These are phyloP conservation scores for Phyllosticta citriasiana DNA, from an alignment of 2,329 filamentous ascomycete genomes.

Conservation along the genomic window DNA sequence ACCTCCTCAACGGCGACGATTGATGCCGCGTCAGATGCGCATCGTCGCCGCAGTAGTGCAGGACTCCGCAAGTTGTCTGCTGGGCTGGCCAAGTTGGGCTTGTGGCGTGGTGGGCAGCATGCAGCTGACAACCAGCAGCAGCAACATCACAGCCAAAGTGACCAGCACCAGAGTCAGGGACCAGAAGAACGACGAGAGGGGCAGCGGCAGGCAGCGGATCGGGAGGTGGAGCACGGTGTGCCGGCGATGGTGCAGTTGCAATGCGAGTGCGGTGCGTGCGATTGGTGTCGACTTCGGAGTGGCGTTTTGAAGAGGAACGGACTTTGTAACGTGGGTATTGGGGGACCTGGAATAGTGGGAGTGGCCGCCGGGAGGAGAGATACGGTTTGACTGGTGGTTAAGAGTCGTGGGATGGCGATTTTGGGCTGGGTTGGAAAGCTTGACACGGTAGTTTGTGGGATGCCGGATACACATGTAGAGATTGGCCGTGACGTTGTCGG, in stretches of 20 bases:
- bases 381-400: not conserved
- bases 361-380: not conserved
- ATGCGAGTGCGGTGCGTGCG: slow-evolving; percentile 4
- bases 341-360: not conserved
- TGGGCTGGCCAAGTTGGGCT: not conserved
- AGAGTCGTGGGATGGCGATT: no score
- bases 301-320: slow-evolving; percentile 1
- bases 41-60: not conserved
- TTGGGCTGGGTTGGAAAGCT: no score
- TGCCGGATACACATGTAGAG: no score
- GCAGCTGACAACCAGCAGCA: not conserved
- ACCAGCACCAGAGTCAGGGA: not conserved
- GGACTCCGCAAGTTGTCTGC: not conserved
- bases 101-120: not conserved
- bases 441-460: no score
- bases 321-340: not conserved
- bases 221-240: not conserved
- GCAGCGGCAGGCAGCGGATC: not conserved
- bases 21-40: not conserved
- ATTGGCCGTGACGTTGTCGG: no score
- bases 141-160: not conserved
- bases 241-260: not conserved
- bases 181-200: not conserved
- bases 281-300: slow-evolving; percentile 1
- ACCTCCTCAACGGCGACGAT: not conserved